Base-by-base conservation (phyloP, 2,329 filamentous ascomycete species). In the Ophiostoma triangulosporum region DNA sequence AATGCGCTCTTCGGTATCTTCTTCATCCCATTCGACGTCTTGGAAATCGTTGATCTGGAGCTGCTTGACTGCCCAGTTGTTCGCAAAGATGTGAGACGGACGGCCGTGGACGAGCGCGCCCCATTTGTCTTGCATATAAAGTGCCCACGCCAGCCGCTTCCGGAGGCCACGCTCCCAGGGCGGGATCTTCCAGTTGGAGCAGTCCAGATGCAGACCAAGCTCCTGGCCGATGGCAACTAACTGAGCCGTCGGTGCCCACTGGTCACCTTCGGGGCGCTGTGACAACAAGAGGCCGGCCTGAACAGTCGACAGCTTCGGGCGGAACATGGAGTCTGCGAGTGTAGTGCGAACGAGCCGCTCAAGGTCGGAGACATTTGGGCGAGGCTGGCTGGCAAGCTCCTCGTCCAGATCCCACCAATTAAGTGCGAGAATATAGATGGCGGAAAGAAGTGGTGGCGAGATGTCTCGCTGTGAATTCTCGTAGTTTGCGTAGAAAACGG, bases 51-150 rank as follows among this genome's bases (percentile, higher is more conserved):
- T 78, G 46, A 73, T 67, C 4, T 71, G 74, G n/a, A 88, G 75
- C 6, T 73, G 64, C 55, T 75, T 74, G 6, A 95, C 88, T 1
- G 83, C 88, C 88, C 88, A 95, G 65, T 94, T 80, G 48, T 73
- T 69, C 20, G 71, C 66, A 58, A 78, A 77, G 38, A 81, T 78
- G 59, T 94, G 88, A 4, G 88, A 93, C 1, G 88, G 89, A 11
- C 88, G 82, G 48, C 88, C 88, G 62, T 94, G 86, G 24, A 93
- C 83, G 20, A 95, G 73, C 2, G 88, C 83, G 15, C 86, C 87
- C 89, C 89, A 95, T 67, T 77, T 68, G 59, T 84, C 81, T 61
- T 84, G 80, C 70, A 82, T 79, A 57, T 75, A 84, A 0, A 83
- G 64, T 2, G 75, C 80, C 81, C 81, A 85, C 0, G 77, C 79